Evolutionary conservation across 495 filamentous ascomycete genomes (phyloP), one percentile per base, ranked within the genome.

Genomic region (Aspergillus saccharolyticus): DNA sequence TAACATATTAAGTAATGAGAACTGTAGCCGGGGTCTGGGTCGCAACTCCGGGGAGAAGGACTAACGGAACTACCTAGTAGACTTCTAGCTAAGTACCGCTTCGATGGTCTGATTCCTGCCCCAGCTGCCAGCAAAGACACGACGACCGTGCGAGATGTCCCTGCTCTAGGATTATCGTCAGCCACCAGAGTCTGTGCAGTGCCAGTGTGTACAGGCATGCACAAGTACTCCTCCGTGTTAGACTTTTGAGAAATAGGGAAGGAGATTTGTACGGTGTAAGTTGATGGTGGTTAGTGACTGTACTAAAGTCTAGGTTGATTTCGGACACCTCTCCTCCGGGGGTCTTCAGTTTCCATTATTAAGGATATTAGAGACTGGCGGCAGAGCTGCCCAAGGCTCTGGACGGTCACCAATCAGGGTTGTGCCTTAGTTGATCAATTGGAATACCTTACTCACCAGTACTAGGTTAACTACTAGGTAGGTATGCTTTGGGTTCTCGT

Each of bases 331-430:
- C 33, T 39, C 33, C 33, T 39, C 33, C 33, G 33, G 33, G n/a
- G n/a, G n/a, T n/a, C 33, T 12, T 18, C 17, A n/a, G 30, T 50
- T 28, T 5, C 17, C 24, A 50, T 50, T 50, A 50, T 17, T 50
- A 30, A 50, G 47, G 21, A 28, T 50, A 50, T 17, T 50, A 30
- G 30, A 24, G 21, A 28, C 22, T 16, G 47, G 24, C 47, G 28
- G 47, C 47, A 50, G 47, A 50, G 47, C 15, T 50, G 47, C 47
- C 47, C 47, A 50, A 50, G 47, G 47, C 16, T 4, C 15, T 1
- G 47, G n/a, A 9, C 22, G 22, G 24, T 24, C 47, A 50, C 47
- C 47, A 50, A 50, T 50, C 47, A 50, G n/a, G n/a, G n/a, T n/a
- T n/a, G n/a, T n/a, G n/a, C n/a, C n/a, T n/a, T n/a, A n/a, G n/a